Evolutionary conservation across 352 stramenopile species (phyloP).

Genomic region (Phytopythium sindhum): DNA sequence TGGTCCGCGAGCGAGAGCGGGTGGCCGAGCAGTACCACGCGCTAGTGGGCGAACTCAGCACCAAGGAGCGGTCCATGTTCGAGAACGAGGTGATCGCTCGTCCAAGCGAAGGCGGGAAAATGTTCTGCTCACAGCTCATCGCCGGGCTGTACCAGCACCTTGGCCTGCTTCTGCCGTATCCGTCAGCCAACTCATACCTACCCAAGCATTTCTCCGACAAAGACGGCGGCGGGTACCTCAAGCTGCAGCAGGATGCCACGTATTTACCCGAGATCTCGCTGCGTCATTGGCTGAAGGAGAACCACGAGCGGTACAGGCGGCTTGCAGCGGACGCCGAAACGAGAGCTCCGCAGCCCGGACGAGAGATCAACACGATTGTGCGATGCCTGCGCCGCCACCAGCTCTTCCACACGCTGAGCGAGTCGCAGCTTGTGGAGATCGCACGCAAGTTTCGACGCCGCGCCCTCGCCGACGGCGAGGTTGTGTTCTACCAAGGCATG

Average conservation of each 20-base stretch:
- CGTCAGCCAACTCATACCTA: slow-evolving; percentile 81
- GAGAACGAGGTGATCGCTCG: slow-evolving; percentile 67
- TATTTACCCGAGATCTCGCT: slow-evolving; percentile 75
- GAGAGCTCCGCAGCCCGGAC: slow-evolving; percentile 23
- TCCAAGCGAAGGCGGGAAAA: slow-evolving; percentile 39
- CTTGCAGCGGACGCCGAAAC: slow-evolving; percentile 28
- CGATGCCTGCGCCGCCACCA: slow-evolving; percentile 70
- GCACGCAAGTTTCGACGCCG: slow-evolving; percentile 59
- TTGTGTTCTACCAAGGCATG: slow-evolving; percentile 84
- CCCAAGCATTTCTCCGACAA: slow-evolving; percentile 80
- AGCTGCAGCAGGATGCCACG: slow-evolving; percentile 69
- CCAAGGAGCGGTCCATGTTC: slow-evolving; percentile 74
- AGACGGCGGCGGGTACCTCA: slow-evolving; percentile 59
- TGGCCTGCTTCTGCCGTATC: slow-evolving; percentile 72
- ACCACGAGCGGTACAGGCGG: slow-evolving; percentile 23
- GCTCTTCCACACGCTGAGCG: slow-evolving; percentile 76
- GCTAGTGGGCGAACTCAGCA: slow-evolving; percentile 50
- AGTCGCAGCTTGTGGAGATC: slow-evolving; percentile 56
- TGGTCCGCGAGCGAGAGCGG: slow-evolving; percentile 41
- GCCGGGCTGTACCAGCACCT: slow-evolving; percentile 80
- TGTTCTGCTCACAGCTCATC: slow-evolving; percentile 85
- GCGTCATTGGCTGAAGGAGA: slow-evolving; percentile 30
- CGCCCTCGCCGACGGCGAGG: slow-evolving; percentile 49
- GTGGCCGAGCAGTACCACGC: slow-evolving; percentile 56
- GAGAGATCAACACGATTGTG: slow-evolving; percentile 52